Percentiles rank a stretch among this genome's conserved stretches.
These are phyloP conservation scores for Tetrahymena thermophila DNA, from an alignment of 73 alveolate genomes.

Conservation along the genomic window DNA sequence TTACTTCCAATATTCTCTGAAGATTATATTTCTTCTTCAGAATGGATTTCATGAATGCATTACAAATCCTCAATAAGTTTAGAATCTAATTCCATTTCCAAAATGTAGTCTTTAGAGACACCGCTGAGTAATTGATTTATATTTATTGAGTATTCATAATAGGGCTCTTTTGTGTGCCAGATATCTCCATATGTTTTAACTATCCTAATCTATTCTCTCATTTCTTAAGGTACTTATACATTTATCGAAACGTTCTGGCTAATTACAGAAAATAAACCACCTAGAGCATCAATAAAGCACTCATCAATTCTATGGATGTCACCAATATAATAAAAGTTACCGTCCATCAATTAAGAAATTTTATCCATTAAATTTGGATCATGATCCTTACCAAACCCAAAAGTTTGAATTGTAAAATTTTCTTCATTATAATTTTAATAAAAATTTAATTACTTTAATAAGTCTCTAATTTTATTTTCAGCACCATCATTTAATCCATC, in stretches of 20 bases:
- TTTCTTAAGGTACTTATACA: background rate
- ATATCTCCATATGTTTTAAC: slow-evolving; percentile 35
- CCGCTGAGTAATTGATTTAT: slow-evolving; percentile 15
- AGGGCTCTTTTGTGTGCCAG: slow-evolving; percentile 4
- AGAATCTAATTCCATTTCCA: slow-evolving; percentile 6
- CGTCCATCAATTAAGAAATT: slow-evolving; percentile 36
- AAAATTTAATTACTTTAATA: background rate
- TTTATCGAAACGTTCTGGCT: slow-evolving; percentile 8
- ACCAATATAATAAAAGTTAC: slow-evolving; percentile 23
- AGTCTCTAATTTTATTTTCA: slow-evolving; percentile 26
- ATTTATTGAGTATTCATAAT: background rate
- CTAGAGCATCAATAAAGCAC: slow-evolving; percentile 41
- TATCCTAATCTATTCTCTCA: background rate
- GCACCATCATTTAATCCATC: slow-evolving; percentile 46
- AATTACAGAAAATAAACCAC: slow-evolving; percentile 31
- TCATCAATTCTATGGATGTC: slow-evolving; percentile 14
- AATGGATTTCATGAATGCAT: background rate
- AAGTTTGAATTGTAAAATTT: slow-evolving; percentile 19
- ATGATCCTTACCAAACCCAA: slow-evolving; percentile 39
- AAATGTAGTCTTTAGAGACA: slow-evolving; percentile 13
- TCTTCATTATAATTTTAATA: slow-evolving; percentile 12
- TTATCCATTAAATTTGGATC: slow-evolving; percentile 30
- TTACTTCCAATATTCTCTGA: background rate
- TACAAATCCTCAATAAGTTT: background rate
- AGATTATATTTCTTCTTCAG: background rate